Percentiles rank a stretch among this genome's conserved stretches.
Conservation (phyloP, 2,329 filamentous ascomycete species). For the Sporothrix humicola region DNA sequence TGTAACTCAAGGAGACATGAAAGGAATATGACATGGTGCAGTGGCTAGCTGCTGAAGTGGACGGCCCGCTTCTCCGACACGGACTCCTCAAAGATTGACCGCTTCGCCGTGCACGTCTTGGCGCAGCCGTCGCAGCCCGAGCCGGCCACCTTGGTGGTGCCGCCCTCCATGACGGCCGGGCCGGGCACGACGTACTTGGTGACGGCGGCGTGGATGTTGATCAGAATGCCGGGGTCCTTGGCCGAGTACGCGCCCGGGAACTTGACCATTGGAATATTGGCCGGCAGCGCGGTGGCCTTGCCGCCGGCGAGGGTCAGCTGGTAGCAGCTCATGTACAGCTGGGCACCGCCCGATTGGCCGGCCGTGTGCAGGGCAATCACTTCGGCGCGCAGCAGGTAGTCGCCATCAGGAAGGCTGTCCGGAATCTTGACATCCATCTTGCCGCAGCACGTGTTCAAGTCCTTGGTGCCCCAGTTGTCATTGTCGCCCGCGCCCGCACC, state of each 20-base stretch:
- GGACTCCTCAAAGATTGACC: background rate
- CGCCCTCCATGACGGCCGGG: constrained; percentile 50
- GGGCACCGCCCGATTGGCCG: constrained; percentile 44
- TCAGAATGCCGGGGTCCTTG: constrained; percentile 53
- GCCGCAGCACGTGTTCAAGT: constrained; percentile 51
- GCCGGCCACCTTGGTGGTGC: constrained; percentile 50
- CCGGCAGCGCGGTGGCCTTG: background rate
- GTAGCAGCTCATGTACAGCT: constrained; percentile 51
- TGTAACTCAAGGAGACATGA: too few species aligned
- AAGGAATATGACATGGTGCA: too few species aligned
- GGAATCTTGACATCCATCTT: constrained; percentile 48
- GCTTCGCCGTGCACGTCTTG: constrained; percentile 46
- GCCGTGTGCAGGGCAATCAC: constrained; percentile 56
- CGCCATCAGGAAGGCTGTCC: constrained; percentile 44
- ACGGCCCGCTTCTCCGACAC: background rate
- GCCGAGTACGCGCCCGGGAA: constrained; percentile 54
- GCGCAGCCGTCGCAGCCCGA: constrained; percentile 51
- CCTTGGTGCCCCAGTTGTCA: constrained; percentile 55
- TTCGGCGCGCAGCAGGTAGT: constrained; percentile 57
- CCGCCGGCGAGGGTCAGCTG: constrained; percentile 44
- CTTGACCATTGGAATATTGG: constrained; percentile 38
- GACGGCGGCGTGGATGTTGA: constrained; percentile 55
- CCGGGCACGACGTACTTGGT: constrained; percentile 52
- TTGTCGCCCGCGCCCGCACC: constrained; percentile 47
- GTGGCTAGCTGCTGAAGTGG: background rate